These are phyloP conservation scores for Annulohypoxylon truncatum DNA, from an alignment of 2,329 filamentous ascomycete species.

Conservation along the genomic window DNA sequence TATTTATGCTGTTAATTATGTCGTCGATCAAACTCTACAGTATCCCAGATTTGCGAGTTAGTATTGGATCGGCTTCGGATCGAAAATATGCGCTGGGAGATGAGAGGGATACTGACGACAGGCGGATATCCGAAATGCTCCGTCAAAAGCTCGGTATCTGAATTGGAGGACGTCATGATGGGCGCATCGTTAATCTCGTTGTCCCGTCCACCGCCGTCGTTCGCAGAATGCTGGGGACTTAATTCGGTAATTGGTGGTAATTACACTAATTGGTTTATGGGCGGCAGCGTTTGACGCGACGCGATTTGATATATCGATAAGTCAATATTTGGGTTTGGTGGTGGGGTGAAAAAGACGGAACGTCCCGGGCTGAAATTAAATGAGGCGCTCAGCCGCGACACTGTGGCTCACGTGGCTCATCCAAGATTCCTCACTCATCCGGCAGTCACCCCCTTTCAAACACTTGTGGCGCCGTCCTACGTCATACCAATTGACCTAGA, in stretches of 20 bases:
- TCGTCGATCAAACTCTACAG: constrained; percentile 90
- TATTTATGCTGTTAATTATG: constrained; percentile 96
- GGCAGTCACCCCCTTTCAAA: background rate
- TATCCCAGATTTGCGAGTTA: constrained; percentile 17
- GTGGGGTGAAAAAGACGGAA: constrained; percentile 35
- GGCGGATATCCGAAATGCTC: constrained; percentile 97
- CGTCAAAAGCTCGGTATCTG: constrained; percentile 79
- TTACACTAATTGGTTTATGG: background rate
- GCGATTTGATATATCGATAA: constrained; percentile 28
- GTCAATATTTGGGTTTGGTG: constrained; percentile 49
- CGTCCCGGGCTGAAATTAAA: constrained; percentile 6
- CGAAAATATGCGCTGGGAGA: background rate
- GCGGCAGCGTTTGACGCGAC: constrained; percentile 28
- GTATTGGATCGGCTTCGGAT: constrained; percentile 6
- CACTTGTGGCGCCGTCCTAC: background rate
- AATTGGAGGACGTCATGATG: constrained; percentile 47
- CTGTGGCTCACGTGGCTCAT: background rate
- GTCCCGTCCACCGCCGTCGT: constrained; percentile 18
- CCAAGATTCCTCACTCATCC: background rate
- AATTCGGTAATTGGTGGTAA: background rate
- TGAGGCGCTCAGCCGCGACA: constrained; percentile 33
- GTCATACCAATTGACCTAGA: constrained; percentile 18
- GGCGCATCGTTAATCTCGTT: constrained; percentile 47
- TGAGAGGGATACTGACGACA: constrained; percentile 69
- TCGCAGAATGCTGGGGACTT: background rate